Evolutionary conservation across 768 basidiomycete genomes (phyloP).

Genomic region (Leccinum longicurvipes): DNA sequence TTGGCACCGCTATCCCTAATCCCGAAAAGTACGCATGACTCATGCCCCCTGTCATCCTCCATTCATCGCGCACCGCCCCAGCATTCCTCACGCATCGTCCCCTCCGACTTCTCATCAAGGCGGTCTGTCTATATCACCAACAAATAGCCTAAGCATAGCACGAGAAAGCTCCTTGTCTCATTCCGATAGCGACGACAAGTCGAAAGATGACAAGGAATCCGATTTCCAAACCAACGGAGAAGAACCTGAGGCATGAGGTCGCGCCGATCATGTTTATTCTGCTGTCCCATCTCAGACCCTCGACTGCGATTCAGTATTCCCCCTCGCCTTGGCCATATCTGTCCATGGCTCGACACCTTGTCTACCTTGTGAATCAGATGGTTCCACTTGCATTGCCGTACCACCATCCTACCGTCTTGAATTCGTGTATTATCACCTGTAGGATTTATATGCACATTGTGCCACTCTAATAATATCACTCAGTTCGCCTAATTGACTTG

Average conservation of each 20-base stretch:
- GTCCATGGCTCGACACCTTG: slow-evolving; percentile 11
- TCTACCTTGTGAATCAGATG: slow-evolving; percentile 10
- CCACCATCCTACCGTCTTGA: slow-evolving; percentile 22
- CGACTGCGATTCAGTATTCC: slow-evolving; percentile 20
- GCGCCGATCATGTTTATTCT: slow-evolving; percentile 3
- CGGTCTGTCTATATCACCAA: slow-evolving; percentile 70
- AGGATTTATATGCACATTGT: slow-evolving; percentile 20
- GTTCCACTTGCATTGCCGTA: slow-evolving; percentile 17
- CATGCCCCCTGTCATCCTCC: not conserved
- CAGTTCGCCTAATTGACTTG: not conserved
- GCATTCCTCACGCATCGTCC: slow-evolving; percentile 88
- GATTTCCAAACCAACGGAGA: slow-evolving; percentile 8
- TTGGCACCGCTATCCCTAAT: slow-evolving; percentile 97
- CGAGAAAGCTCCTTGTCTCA: slow-evolving; percentile 53
- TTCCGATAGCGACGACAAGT: slow-evolving; percentile 17
- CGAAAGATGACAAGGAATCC: slow-evolving; percentile 17
- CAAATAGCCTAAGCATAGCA: slow-evolving; percentile 60
- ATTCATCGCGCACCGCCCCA: slow-evolving; percentile 29
- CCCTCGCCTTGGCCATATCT: slow-evolving; percentile 23
- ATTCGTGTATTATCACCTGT: slow-evolving; percentile 30
- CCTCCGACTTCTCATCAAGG: slow-evolving; percentile 53
- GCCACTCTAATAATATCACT: slow-evolving; percentile 20
- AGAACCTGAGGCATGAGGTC: slow-evolving; percentile 14
- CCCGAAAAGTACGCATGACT: slow-evolving; percentile 78
- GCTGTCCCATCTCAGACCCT: slow-evolving; percentile 2